Percentiles rank a stretch among this genome's conserved stretches.
Evolutionary conservation across 495 filamentous ascomycete genomes (phyloP).

Genomic region (Aspergillus saccharolyticus): DNA sequence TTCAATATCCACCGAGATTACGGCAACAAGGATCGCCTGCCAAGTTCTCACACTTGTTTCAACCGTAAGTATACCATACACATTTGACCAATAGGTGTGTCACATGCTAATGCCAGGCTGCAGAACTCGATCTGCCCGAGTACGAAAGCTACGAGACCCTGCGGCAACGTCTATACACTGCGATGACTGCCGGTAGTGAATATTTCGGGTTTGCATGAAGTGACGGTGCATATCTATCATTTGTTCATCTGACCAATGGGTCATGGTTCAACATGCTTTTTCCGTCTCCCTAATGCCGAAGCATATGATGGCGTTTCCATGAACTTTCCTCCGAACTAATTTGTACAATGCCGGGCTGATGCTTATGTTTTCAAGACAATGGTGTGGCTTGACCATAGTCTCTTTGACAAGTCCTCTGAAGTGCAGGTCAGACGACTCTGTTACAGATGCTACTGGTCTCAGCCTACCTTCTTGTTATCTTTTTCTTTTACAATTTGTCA

Average conservation of each 20-base stretch:
- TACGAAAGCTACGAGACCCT: constrained; percentile 95
- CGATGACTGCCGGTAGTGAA: constrained; percentile 91
- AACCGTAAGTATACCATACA: constrained; percentile 71
- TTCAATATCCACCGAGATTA: constrained; percentile 99
- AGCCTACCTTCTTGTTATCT: constrained; percentile 3
- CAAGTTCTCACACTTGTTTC: constrained; percentile 97
- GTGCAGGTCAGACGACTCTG: constrained; percentile 39
- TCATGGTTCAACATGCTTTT: constrained; percentile 10
- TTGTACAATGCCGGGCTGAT: constrained; percentile 19
- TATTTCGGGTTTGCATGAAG: constrained; percentile 94
- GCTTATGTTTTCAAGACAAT: constrained; percentile 12
- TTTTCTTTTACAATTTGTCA: constrained; percentile 7
- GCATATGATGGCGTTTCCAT: constrained; percentile 47
- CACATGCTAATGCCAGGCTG: constrained; percentile 30
- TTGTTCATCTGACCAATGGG: constrained; percentile 8
- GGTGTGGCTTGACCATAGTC: constrained; percentile 13
- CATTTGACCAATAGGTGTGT: constrained; percentile 1
- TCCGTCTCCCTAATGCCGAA: constrained; percentile 24
- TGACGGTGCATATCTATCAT: constrained; percentile 10
- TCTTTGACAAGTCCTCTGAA: constrained; percentile 26
- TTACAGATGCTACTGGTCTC: neutral
- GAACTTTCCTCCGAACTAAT: constrained; percentile 11
- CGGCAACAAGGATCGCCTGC: constrained; percentile 93
- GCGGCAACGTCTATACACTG: constrained; percentile 80
- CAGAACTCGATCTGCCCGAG: constrained; percentile 97